Conservation (phyloP, 495 filamentous ascomycete species). For the Penicillium malachiteum region DNA sequence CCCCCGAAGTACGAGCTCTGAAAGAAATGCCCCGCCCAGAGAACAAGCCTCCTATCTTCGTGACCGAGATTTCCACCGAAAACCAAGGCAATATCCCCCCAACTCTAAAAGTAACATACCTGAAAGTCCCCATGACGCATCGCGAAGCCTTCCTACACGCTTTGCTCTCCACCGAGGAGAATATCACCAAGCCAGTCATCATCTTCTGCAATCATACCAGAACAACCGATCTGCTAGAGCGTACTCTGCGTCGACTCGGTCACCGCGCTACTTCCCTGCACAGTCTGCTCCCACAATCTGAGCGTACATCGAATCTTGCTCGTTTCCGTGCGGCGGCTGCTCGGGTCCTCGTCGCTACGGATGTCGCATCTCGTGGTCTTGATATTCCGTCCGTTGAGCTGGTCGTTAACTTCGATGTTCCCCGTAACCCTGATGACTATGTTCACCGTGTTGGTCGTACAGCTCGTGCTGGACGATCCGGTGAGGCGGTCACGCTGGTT, state of each 20-base stretch:
- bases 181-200: constrained; percentile 72
- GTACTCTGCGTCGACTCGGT: constrained; percentile 76
- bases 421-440: constrained; percentile 94
- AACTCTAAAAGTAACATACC: constrained; percentile 78
- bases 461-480: constrained; percentile 80
- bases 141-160: constrained; percentile 92
- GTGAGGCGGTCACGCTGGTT: constrained; percentile 83
- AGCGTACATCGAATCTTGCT: constrained; percentile 81
- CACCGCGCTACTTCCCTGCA: constrained; percentile 92
- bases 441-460: constrained; percentile 96
- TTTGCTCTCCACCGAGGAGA: constrained; percentile 76
- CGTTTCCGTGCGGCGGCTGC: constrained; percentile 91
- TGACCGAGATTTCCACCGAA: constrained; percentile 83
- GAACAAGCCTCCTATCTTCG: constrained; percentile 72
- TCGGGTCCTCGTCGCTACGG: constrained; percentile 87
- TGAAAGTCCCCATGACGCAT: constrained; percentile 83
- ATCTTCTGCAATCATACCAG: constrained; percentile 93
- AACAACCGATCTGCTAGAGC: constrained; percentile 85
- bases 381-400: constrained; percentile 91
- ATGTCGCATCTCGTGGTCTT: constrained; percentile 92
- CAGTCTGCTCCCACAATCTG: constrained; percentile 75
- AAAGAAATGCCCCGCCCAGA: constrained; percentile 68
- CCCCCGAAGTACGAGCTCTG: constrained; percentile 83
- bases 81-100: constrained; percentile 65
- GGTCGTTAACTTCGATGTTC: constrained; percentile 94